Evolutionary conservation across 2,329 filamentous ascomycete species (phyloP).

Genomic region (Exophiala spinifera): DNA sequence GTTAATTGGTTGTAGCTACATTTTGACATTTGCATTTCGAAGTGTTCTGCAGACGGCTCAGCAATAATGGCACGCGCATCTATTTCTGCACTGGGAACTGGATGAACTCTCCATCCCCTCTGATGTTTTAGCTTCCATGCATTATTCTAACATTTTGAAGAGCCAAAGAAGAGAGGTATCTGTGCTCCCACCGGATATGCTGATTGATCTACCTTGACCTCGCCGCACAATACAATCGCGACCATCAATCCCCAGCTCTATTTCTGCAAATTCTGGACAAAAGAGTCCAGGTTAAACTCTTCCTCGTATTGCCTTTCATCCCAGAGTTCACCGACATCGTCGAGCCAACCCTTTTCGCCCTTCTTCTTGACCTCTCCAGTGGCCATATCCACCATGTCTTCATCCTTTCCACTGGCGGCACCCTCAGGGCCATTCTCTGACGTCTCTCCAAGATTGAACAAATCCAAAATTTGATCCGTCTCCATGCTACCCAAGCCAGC

Average conservation of each 20-base stretch:
- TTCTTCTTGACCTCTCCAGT: conserved; percentile 82
- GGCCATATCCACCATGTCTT: conserved; percentile 90
- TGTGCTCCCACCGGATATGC: background rate
- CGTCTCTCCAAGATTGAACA: conserved; percentile 86
- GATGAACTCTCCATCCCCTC: too few relatives aligned
- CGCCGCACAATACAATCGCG: background rate
- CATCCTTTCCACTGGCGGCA: conserved; percentile 55
- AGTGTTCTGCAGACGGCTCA: too few relatives aligned
- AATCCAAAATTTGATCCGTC: conserved; percentile 93
- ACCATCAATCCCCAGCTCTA: conserved; percentile 25
- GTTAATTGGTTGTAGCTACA: too few relatives aligned
- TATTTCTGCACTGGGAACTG: too few relatives aligned
- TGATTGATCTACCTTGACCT: background rate
- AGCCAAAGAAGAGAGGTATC: too few relatives aligned
- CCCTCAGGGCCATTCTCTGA: conserved; percentile 57
- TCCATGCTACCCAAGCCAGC: conserved; percentile 94
- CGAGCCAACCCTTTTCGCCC: conserved; percentile 93
- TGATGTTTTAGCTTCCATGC: too few relatives aligned
- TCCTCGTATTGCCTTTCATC: conserved; percentile 97
- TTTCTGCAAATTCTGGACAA: conserved; percentile 85
- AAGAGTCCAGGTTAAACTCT: conserved; percentile 93
- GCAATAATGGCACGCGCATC: too few relatives aligned
- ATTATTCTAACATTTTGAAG: too few relatives aligned
- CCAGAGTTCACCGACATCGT: conserved; percentile 94
- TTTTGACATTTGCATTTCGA: too few relatives aligned